Base-by-base conservation (phyloP, 2,329 filamentous ascomycete genomes). In the Hymenoscyphus infarciens region DNA sequence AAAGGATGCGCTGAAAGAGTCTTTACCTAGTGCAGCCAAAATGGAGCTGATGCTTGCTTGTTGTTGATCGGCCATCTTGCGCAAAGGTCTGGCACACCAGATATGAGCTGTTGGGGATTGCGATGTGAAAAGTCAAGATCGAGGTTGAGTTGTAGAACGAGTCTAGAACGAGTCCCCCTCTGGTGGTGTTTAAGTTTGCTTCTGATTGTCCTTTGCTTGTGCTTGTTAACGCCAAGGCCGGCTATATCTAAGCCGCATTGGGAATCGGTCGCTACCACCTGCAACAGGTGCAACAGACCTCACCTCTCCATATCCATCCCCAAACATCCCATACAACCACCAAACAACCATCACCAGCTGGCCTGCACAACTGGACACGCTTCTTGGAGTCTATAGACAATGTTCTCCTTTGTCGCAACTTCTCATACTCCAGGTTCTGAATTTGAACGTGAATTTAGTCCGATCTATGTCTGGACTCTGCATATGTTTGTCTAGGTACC, bases 1-100 rank as follows among this genome's bases (percentile, higher is more conserved):
- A 63, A 33, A 67, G 39, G 61, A 62, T 38, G 45, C 19, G 45
- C 45, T 13, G 45, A 52, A 22, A 52, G 45, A 66, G 25, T 52
- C 45, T 70, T 68, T 72, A 81, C 80, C 79, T 60, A 83, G 74
- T 56, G 80, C 80, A 63, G 81, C 80, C 59, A 83, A 74, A 67
- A 83, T 82, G 54, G 79, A 77, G 42, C 77, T 77, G 66, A 83
- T 81, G 69, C 81, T 81, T 16, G 77, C 74, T 69, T 76, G 76
- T 38, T 38, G 35, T 68, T 76, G 75, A 64, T 78, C 77, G 58
- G 78, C 78, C 79, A 81, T 81, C 49, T 45, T 68, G 65, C 55
- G 31, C 42, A 52, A 25, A 52, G 8, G 45, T 52, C 19, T 52
- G 45, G 45, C 45, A 13, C 45, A 52, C 11, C 19, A 52, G 45